Evolutionary conservation across 2,329 filamentous ascomycete species (phyloP).

Genomic region (Mariannaea elegans): DNA sequence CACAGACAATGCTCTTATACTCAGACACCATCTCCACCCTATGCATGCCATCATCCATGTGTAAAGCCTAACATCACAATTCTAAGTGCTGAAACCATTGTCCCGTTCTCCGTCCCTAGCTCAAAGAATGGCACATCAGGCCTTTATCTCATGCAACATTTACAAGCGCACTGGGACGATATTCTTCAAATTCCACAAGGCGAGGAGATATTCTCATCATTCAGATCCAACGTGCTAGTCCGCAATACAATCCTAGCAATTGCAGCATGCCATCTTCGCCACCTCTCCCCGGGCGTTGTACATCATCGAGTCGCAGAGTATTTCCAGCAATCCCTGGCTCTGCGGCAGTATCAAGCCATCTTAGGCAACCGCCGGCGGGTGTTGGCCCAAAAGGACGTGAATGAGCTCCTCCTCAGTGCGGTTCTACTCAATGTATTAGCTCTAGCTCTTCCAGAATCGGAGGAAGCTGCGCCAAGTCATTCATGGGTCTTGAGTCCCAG

Average conservation of each 20-base stretch:
- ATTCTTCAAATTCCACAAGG: slow-evolving; percentile 5
- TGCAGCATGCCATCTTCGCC: slow-evolving; percentile 11
- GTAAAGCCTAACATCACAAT: neutral
- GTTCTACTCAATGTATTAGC: slow-evolving; percentile 9
- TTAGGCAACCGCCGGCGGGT: neutral
- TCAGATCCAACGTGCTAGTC: neutral
- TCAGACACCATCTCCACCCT: neutral
- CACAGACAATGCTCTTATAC: slow-evolving; percentile 3
- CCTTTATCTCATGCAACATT: slow-evolving; percentile 4
- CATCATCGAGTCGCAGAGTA: slow-evolving; percentile 14
- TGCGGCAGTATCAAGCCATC: slow-evolving; percentile 1
- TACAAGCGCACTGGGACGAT: slow-evolving; percentile 4
- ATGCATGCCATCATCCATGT: neutral
- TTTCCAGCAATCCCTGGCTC: slow-evolving; percentile 11
- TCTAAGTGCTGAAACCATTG: neutral
- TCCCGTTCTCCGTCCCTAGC: slow-evolving; percentile 2
- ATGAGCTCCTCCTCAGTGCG: slow-evolving; percentile 4
- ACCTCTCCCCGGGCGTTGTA: slow-evolving; percentile 3
- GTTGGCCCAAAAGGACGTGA: neutral
- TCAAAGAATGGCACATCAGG: slow-evolving; percentile 7
- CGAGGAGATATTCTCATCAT: slow-evolving; percentile 9
- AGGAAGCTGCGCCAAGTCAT: neutral
- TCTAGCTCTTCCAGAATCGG: neutral
- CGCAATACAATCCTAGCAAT: slow-evolving; percentile 12
- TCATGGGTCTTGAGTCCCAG: slow-evolving; percentile 12